A percentile compares a stretch with the other conserved stretches of the same genome.
phyloP scores from a whole-genome alignment of 805 yeast genomes.

The Candida montana region DNA sequence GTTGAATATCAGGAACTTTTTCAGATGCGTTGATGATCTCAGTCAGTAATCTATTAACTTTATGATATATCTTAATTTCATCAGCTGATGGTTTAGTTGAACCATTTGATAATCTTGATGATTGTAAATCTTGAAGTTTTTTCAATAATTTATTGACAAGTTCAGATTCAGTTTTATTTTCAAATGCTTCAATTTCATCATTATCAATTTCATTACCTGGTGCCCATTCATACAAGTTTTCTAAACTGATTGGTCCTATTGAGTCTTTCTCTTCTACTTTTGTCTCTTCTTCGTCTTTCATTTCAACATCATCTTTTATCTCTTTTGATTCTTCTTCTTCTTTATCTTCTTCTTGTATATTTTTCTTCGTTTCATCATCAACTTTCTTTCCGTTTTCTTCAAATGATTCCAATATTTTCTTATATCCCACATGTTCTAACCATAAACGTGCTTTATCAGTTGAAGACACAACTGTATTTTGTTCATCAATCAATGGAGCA shows the following conservation, averaged over 20 bases:
- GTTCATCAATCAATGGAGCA: conserved; percentile 64
- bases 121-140: conserved; percentile 47
- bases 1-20: conserved; percentile 29
- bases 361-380: conserved; percentile 9
- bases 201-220: conserved; percentile 43
- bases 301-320: not conserved
- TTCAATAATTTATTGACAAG: conserved; percentile 40
- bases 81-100: conserved; percentile 34
- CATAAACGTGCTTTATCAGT: conserved; percentile 46
- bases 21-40: conserved; percentile 36
- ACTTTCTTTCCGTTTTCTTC: conserved; percentile 4
- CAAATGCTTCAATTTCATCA: conserved; percentile 46
- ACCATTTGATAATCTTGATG: conserved; percentile 33
- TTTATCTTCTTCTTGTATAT: conserved; percentile 3
- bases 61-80: conserved; percentile 39
- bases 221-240: conserved; percentile 45
- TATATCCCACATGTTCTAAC: conserved; percentile 49
- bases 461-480: conserved; percentile 46
- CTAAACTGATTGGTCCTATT: conserved; percentile 26
- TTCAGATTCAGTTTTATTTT: conserved; percentile 35
- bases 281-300: conserved; percentile 4
- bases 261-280: conserved; percentile 5
- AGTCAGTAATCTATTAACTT: conserved; percentile 40
- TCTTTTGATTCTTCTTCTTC: conserved; percentile 3
- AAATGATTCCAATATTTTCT: conserved; percentile 24